These are phyloP conservation scores for Vaccinium darrowii DNA, from an alignment of 148 eudicot species.

Conservation along the genomic window DNA sequence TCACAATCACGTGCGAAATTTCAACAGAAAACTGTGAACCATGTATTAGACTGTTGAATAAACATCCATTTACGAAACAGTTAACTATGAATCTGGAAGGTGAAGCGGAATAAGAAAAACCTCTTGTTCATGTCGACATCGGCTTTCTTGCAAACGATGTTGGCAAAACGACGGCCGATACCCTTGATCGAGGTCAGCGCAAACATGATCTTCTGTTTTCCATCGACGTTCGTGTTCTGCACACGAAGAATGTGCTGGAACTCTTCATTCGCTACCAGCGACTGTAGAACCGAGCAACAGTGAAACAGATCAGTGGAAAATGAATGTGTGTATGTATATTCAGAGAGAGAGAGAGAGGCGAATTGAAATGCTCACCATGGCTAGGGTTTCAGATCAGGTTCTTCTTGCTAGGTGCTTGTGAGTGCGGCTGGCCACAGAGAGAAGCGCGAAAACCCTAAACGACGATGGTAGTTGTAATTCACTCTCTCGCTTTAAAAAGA, in stretches of 20 bases:
- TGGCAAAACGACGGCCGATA: slow-evolving; percentile 90
- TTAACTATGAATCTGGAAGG: not conserved
- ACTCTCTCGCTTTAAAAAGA: not conserved
- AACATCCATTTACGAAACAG: not conserved
- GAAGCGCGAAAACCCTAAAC: slow-evolving; percentile 6
- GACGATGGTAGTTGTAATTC: not conserved
- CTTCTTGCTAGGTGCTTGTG: not conserved
- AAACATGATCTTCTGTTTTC: slow-evolving; percentile 91
- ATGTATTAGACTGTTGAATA: not conserved
- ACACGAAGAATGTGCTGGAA: slow-evolving; percentile 92
- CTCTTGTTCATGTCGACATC: slow-evolving; percentile 95
- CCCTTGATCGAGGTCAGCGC: slow-evolving; percentile 94
- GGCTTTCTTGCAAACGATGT: slow-evolving; percentile 91
- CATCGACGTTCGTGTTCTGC: slow-evolving; percentile 89
- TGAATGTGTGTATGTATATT: not conserved
- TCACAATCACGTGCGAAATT: not conserved
- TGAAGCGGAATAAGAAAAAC: slow-evolving; percentile 18
- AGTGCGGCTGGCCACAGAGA: slow-evolving; percentile 2
- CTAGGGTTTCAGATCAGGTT: slow-evolving; percentile 9
- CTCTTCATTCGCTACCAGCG: slow-evolving; percentile 79
- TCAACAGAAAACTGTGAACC: not conserved
- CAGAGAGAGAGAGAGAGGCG: not conserved
- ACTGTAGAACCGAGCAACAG: slow-evolving; percentile 33
- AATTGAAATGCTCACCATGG: slow-evolving; percentile 3
- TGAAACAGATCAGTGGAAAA: not conserved